Base-by-base conservation (phyloP, 2,329 filamentous ascomycete genomes). In the Dryadomyces sulphureus region DNA sequence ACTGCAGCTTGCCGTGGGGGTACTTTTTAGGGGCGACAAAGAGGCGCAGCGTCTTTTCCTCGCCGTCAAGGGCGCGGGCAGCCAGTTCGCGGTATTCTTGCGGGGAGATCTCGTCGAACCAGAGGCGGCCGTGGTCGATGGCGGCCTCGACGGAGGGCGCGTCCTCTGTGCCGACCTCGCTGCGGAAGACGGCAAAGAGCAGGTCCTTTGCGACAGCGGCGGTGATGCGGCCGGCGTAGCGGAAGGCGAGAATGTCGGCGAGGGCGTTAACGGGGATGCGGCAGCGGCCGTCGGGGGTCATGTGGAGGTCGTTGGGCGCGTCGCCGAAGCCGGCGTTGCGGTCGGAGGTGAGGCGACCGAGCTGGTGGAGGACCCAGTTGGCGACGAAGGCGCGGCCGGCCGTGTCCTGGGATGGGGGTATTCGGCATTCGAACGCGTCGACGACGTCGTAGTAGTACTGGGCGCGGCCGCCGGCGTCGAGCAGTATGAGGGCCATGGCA, bases 391-490 rank as follows among this genome's bases (percentile, higher is more conserved):
- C 22, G 25, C 53, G 68, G 27, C 16, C 32, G 4, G 20, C 14
- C 1, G 19, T 5, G 20, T 12, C 16, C 5, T 20, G 20, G 2
- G 45, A 22, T n/a, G 20, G 6, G n/a, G n/a, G 6, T 12, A 11
- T 5, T 21, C 5, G 12, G 6, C 32, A 2, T 16, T 65, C 60
- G 1, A 81, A 56, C 1, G 60, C 58, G 3, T 70, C 65, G 1
- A 84, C 67, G 0, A 86, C 75, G 22, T 75, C 71, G 56, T 83
- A 80, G 57, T 88, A 93, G 60, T 89, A 95, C 53, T 94, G 81
- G 4, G 92, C 65, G 38, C 89, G 75, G 7, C 79, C 79, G 7
- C 89, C 89, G 46, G 82, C 75, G 51, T 96, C 84, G 1, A 94
- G 67, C 7, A 76, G 72, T 41, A 89, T 71, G 30, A 98, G 67